Evolutionary conservation across 805 yeast genomes (phyloP).

Genomic region (Yarrowia sp.): DNA sequence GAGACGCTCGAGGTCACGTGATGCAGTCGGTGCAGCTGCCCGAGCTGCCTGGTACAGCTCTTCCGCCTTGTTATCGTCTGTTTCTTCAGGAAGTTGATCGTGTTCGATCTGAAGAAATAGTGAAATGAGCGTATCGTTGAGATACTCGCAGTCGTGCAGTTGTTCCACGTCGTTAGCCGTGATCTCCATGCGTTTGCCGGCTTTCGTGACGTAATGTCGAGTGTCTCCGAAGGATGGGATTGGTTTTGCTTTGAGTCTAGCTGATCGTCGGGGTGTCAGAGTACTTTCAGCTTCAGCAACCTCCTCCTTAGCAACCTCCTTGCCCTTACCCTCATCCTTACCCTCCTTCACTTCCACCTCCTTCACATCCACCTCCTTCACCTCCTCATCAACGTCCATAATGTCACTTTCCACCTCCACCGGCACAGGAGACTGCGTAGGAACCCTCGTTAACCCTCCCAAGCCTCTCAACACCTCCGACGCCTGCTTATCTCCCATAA

Average conservation of each 20-base stretch:
- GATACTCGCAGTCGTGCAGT: conserved; percentile 76
- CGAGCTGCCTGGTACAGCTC: conserved; percentile 29
- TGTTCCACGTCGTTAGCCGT: conserved; percentile 74
- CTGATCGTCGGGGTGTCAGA: background rate
- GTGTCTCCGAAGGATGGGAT: background rate
- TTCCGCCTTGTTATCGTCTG: conserved; percentile 36
- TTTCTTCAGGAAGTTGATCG: conserved; percentile 38
- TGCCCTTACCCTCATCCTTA: background rate
- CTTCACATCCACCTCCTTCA: background rate
- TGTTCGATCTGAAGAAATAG: conserved; percentile 56
- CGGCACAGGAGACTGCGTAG: no score
- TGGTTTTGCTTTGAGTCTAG: background rate
- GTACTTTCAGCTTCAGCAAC: background rate
- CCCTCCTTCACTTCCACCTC: background rate
- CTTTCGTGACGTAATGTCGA: conserved; percentile 33
- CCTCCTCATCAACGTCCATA: background rate
- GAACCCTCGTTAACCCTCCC: no score
- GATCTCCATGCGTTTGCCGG: conserved; percentile 55
- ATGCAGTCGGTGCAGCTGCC: background rate
- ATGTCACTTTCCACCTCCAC: no score
- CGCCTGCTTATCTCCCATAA: background rate
- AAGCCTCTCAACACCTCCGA: background rate
- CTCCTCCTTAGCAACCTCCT: background rate
- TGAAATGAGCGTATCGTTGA: conserved; percentile 85
- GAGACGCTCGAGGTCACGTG: background rate